These are phyloP conservation scores for Trichocladium uniseriatum DNA, from an alignment of 495 filamentous ascomycete genomes.

Conservation along the genomic window DNA sequence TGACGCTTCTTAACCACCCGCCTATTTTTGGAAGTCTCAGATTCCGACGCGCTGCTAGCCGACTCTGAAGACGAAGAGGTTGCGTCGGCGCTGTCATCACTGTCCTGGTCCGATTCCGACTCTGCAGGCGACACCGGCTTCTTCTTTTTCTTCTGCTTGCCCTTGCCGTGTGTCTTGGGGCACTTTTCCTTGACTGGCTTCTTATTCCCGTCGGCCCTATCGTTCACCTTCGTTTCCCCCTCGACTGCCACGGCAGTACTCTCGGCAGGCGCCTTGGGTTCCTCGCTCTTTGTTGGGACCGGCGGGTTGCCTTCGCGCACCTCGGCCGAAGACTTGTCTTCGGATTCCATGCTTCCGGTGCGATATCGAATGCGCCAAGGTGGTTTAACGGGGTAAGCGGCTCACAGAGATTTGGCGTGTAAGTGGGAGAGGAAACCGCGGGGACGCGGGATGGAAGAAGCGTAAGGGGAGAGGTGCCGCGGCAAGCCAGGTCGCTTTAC, in stretches of 20 bases:
- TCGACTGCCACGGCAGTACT: conserved; percentile 11
- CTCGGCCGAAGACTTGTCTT: conserved; percentile 14
- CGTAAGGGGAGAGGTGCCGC: background rate
- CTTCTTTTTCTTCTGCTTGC: conserved; percentile 32
- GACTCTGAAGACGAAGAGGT: conserved; percentile 27
- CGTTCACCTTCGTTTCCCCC: conserved; percentile 17
- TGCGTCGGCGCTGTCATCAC: conserved; percentile 20
- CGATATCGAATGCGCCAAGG: background rate
- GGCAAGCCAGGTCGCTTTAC: background rate
- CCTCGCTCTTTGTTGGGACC: conserved; percentile 16
- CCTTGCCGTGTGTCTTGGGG: conserved; percentile 32
- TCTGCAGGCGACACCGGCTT: conserved; percentile 18
- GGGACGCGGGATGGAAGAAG: background rate
- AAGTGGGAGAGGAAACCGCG: background rate
- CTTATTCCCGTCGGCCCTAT: conserved; percentile 25
- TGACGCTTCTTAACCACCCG: conserved; percentile 35
- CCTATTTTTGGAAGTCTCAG: conserved; percentile 32
- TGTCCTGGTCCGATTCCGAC: conserved; percentile 24
- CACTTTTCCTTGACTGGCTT: conserved; percentile 28
- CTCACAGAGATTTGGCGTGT: background rate
- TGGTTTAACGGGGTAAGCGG: no score
- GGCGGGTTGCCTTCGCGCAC: conserved; percentile 18
- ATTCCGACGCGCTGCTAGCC: conserved; percentile 21
- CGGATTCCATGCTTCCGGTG: conserved; percentile 13
- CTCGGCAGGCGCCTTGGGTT: conserved; percentile 20